Conservation (phyloP, 306 rosid species). For the Ammopiptanthus mongolicus region DNA sequence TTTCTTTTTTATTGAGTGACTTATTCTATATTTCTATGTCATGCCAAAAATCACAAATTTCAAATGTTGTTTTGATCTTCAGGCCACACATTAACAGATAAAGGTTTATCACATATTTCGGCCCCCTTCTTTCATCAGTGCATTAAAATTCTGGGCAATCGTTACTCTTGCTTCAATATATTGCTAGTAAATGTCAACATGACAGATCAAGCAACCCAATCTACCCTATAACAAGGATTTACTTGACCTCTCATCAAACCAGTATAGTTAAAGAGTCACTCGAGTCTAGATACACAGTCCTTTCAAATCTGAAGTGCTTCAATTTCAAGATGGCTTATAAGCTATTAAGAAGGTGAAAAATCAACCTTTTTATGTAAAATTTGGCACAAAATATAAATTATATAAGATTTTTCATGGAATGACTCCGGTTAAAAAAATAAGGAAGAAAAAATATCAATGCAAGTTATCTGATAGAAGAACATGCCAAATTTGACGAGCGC, state of each 20-base stretch:
- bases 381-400: conserved; percentile 7
- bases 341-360: background rate
- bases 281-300: background rate
- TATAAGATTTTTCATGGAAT: background rate
- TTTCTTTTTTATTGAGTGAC: background rate
- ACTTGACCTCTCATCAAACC: background rate
- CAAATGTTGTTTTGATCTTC: too few relatives aligned
- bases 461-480: conserved; percentile 25
- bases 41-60: background rate
- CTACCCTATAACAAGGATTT: background rate
- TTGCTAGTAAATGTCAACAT: background rate
- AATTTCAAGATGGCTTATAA: background rate
- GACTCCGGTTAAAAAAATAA: background rate
- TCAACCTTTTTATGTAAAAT: background rate
- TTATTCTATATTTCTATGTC: background rate
- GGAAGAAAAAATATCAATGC: background rate
- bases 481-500: conserved; percentile 84
- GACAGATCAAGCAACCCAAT: background rate
- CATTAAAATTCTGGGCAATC: background rate
- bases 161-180: background rate
- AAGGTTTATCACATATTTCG: background rate
- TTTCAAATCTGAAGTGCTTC: background rate
- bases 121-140: background rate
- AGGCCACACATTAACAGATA: background rate
- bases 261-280: background rate